Conservation (phyloP, 805 yeast species). For the Torulaspora franciscae region DNA sequence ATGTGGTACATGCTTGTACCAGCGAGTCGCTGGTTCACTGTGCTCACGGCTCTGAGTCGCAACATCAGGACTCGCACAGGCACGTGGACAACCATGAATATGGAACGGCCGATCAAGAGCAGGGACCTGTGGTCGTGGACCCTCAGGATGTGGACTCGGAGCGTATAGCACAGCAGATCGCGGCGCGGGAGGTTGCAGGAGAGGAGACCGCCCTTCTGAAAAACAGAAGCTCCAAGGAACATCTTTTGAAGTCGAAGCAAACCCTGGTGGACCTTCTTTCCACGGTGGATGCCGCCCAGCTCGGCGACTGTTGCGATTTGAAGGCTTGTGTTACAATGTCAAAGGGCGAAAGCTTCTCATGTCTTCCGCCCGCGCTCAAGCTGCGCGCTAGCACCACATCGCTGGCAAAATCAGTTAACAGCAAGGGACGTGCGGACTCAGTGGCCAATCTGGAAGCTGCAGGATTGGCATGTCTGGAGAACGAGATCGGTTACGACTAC, state of each 20-base stretch:
- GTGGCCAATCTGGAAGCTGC: conserved; percentile 7
- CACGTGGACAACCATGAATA: conserved; percentile 17
- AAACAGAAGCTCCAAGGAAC: background rate
- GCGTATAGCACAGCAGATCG: background rate
- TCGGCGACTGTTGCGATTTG: conserved; percentile 14
- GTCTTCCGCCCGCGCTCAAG: conserved; percentile 10
- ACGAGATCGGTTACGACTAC: conserved; percentile 35
- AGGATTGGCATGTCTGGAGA: conserved; percentile 31
- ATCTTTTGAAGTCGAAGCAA: conserved; percentile 5
- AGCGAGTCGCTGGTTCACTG: conserved; percentile 84
- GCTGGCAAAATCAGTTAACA: background rate
- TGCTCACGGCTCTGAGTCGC: conserved; percentile 47
- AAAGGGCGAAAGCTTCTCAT: conserved; percentile 13
- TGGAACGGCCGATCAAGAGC: background rate
- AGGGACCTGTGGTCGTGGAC: background rate
- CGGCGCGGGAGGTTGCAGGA: background rate
- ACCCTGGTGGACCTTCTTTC: conserved; percentile 19
- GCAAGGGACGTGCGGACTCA: background rate
- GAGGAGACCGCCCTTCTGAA: conserved; percentile 3
- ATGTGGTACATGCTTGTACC: conserved; percentile 64
- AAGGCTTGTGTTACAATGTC: conserved; percentile 19
- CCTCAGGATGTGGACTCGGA: background rate
- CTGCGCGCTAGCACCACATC: conserved; percentile 5
- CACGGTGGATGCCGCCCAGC: conserved; percentile 5
- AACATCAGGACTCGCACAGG: conserved; percentile 16